phyloP scores from a whole-genome alignment of 495 filamentous ascomycete genomes.

The Halenospora varia region DNA sequence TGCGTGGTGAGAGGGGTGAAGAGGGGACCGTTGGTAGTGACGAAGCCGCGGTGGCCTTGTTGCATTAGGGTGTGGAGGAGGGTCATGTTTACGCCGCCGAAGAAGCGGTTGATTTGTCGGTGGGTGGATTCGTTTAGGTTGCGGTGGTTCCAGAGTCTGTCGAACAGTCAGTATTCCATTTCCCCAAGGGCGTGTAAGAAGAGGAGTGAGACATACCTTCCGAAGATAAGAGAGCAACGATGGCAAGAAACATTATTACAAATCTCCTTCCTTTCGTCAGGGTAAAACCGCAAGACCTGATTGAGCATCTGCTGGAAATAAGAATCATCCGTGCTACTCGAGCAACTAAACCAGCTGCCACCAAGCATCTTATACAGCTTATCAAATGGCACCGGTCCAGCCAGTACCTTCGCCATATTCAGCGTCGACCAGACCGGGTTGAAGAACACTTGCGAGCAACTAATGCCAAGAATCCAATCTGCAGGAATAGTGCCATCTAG shows the following conservation, averaged over 20 bases:
- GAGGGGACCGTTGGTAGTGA: slow-evolving; percentile 45
- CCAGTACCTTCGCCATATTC: slow-evolving; percentile 55
- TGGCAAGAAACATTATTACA: slow-evolving; percentile 61
- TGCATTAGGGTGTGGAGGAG: slow-evolving; percentile 53
- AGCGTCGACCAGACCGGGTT: slow-evolving; percentile 54
- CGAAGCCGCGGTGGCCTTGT: slow-evolving; percentile 48
- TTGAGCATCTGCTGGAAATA: slow-evolving; percentile 49
- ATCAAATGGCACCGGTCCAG: slow-evolving; percentile 41
- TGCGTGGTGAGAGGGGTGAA: slow-evolving; percentile 42
- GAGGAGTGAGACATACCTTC: slow-evolving; percentile 34
- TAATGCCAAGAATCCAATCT: slow-evolving; percentile 57
- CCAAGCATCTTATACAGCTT: slow-evolving; percentile 40
- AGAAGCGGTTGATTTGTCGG: slow-evolving; percentile 55
- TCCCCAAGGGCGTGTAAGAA: background rate
- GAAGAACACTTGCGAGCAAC: slow-evolving; percentile 61
- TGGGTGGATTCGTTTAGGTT: slow-evolving; percentile 64
- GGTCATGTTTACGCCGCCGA: slow-evolving; percentile 59
- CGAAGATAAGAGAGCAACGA: slow-evolving; percentile 56
- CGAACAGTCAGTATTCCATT: too few relatives aligned
- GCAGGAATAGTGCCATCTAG: slow-evolving; percentile 60
- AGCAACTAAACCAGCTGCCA: slow-evolving; percentile 52
- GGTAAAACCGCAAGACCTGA: slow-evolving; percentile 56
- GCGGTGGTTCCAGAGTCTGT: slow-evolving; percentile 51
- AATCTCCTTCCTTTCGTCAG: slow-evolving; percentile 50
- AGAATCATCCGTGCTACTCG: slow-evolving; percentile 40